phyloP scores from a whole-genome alignment of 805 yeast species.

The Metschnikowia baotianmanensis region DNA sequence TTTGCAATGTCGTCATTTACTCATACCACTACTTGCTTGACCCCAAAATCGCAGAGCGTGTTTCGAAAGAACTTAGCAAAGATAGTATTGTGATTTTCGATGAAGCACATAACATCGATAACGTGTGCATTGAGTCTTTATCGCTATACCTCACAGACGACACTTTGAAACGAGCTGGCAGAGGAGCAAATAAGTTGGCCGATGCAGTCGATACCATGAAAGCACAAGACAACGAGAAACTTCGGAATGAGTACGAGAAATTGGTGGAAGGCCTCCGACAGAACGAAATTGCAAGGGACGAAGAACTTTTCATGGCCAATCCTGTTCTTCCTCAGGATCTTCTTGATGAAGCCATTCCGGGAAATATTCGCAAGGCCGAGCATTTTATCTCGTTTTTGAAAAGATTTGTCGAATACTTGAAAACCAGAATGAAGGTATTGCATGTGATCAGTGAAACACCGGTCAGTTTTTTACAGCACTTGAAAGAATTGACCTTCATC shows the following conservation, averaged over 20 bases:
- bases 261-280: constrained; percentile 87
- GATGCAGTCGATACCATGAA: constrained; percentile 83
- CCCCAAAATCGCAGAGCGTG: constrained; percentile 96
- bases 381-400: constrained; percentile 93
- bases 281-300: constrained; percentile 61
- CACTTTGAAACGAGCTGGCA: constrained; percentile 76
- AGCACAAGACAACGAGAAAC: constrained; percentile 72
- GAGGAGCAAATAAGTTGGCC: constrained; percentile 80
- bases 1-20: constrained; percentile 90
- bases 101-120: constrained; percentile 98
- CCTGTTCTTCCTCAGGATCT: constrained; percentile 87
- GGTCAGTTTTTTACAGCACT: constrained; percentile 83
- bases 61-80: constrained; percentile 84
- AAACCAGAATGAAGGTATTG: constrained; percentile 95
- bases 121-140: constrained; percentile 94
- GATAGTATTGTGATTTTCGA: constrained; percentile 94
- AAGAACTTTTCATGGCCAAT: constrained; percentile 75
- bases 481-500: constrained; percentile 89
- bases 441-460: constrained; percentile 99
- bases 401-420: constrained; percentile 88
- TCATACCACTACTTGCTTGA: constrained; percentile 95
- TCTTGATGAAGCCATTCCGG: constrained; percentile 91
- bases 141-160: constrained; percentile 92
- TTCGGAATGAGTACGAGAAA: constrained; percentile 88
- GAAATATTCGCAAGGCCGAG: constrained; percentile 94